Conservation (phyloP, 2,329 filamentous ascomycete species). For the Trichophyton schoenleinii region DNA sequence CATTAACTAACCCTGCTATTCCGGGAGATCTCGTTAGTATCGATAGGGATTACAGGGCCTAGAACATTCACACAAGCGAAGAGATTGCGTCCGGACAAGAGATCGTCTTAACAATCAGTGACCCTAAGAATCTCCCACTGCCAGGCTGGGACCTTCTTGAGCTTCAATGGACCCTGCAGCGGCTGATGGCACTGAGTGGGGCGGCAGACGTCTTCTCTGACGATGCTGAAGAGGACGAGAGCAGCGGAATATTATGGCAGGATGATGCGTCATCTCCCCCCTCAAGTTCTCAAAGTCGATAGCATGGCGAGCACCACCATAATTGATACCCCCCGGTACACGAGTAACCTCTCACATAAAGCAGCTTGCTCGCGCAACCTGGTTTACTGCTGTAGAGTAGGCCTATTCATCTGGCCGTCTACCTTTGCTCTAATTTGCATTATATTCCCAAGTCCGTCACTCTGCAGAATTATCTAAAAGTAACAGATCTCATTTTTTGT, state of each 20-base stretch:
- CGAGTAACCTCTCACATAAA: not conserved
- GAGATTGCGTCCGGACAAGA: not conserved
- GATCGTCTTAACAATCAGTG: slow-evolving; percentile 3
- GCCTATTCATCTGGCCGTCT: too few relatives aligned
- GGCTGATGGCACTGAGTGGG: slow-evolving; percentile 2
- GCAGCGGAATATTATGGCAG: not conserved
- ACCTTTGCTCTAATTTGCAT: too few relatives aligned
- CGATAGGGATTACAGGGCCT: not conserved
- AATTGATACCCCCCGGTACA: not conserved
- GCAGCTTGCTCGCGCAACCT: not conserved
- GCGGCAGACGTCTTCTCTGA: not conserved
- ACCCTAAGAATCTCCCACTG: not conserved
- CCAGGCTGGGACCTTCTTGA: slow-evolving; percentile 4
- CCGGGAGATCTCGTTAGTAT: not conserved
- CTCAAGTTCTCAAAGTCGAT: not conserved
- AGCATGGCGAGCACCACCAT: not conserved
- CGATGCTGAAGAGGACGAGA: not conserved
- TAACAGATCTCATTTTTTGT: too few relatives aligned
- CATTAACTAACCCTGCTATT: not conserved
- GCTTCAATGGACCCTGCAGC: slow-evolving; percentile 3
- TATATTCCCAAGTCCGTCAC: too few relatives aligned
- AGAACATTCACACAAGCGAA: not conserved
- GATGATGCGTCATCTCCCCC: not conserved
- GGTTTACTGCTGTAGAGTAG: not conserved
- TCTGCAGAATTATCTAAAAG: too few relatives aligned